Conservation (phyloP, 2,329 filamentous ascomycete genomes). For the Pyricularia grisea region DNA sequence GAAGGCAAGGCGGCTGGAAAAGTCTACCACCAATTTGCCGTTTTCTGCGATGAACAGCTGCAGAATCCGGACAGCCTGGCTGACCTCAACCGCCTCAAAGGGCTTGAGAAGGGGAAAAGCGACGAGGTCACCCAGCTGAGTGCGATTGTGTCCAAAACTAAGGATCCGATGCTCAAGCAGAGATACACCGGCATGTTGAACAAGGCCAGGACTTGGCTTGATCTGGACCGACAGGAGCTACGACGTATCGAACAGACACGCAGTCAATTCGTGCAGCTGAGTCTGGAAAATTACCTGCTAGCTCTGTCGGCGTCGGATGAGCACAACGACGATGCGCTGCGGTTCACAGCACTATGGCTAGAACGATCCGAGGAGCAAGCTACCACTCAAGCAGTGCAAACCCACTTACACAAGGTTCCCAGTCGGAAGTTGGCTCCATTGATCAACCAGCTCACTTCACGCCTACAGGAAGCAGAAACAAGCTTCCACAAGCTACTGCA, state of each 20-base stretch:
- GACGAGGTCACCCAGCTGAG: conserved; percentile 71
- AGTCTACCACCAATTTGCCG: conserved; percentile 90
- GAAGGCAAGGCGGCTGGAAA: conserved; percentile 69
- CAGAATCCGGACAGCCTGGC: conserved; percentile 78
- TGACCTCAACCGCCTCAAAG: conserved; percentile 73
- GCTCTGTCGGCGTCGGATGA: conserved; percentile 78
- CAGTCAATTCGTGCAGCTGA: conserved; percentile 75
- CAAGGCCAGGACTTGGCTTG: conserved; percentile 79
- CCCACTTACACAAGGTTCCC: conserved; percentile 63
- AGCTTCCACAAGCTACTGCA: conserved; percentile 71
- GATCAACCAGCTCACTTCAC: conserved; percentile 96
- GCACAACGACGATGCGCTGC: conserved; percentile 80
- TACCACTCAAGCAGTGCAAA: conserved; percentile 68
- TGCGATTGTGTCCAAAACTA: conserved; percentile 41
- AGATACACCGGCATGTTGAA: conserved; percentile 51
- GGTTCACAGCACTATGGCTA: conserved; percentile 91
- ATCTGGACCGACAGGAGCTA: conserved; percentile 83
- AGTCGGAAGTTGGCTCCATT: conserved; percentile 86
- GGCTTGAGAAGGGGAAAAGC: conserved; percentile 68
- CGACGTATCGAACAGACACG: conserved; percentile 67
- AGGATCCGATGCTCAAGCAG: conserved; percentile 41
- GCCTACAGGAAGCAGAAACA: conserved; percentile 61
- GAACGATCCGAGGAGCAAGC: conserved; percentile 68
- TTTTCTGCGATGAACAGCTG: conserved; percentile 90
- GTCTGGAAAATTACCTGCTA: conserved; percentile 86